phyloP scores from a whole-genome alignment of 73 alveolate species.

The Tetrahymena thermophila region DNA sequence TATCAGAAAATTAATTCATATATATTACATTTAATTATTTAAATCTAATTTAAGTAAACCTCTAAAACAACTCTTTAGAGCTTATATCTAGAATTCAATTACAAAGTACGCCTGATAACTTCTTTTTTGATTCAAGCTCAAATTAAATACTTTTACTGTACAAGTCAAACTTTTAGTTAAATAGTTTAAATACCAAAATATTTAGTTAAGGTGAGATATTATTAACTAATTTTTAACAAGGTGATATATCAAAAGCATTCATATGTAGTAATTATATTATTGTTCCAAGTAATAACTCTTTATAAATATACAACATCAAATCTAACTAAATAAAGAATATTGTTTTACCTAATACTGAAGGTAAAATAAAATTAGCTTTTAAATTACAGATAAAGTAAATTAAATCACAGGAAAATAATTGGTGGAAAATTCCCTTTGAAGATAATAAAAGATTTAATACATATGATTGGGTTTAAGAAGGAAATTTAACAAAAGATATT shows the following conservation, averaged over 20 bases:
- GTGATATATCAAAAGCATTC: not conserved
- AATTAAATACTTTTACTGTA: too few species aligned
- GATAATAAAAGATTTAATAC: not conserved
- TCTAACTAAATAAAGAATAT: not conserved
- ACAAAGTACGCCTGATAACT: not conserved
- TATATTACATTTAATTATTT: not conserved
- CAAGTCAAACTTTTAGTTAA: not conserved
- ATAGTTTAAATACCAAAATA: too few species aligned
- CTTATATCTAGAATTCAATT: not conserved
- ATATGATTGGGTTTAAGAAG: not conserved
- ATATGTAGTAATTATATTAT: not conserved
- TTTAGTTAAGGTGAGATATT: not conserved
- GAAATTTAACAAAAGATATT: not conserved
- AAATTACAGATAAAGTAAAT: too few species aligned
- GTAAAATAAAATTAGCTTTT: not conserved
- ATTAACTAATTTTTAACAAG: not conserved
- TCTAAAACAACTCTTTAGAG: not conserved
- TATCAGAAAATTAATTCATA: not conserved
- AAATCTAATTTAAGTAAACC: not conserved
- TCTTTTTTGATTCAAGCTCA: not conserved
- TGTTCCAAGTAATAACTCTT: not conserved
- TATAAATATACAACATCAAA: not conserved
- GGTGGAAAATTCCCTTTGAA: not conserved
- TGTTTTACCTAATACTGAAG: not conserved
- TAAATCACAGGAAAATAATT: not conserved